A percentile compares a stretch with the other conserved stretches of the same genome.
These are phyloP conservation scores for Limonomyces culmigenus DNA, from an alignment of 1,284 basidiomycete genomes.

Conservation along the genomic window DNA sequence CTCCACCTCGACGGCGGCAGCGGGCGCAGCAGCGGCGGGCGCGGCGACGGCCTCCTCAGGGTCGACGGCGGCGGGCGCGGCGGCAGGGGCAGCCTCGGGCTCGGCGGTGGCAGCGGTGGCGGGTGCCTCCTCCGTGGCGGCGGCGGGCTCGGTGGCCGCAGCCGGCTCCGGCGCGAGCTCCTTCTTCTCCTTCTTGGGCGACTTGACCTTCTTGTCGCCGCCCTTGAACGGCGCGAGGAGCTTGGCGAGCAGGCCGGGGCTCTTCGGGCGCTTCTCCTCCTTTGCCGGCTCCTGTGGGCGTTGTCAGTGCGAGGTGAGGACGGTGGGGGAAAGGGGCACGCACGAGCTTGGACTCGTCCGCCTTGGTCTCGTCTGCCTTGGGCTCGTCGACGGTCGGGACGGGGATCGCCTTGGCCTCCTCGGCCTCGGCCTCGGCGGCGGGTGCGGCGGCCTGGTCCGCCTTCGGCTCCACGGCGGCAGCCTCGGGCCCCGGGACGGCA, in stretches of 20 bases:
- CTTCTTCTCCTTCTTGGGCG: conserved; percentile 30
- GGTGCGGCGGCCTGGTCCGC: conserved; percentile 13
- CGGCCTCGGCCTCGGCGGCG: conserved; percentile 11
- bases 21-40: conserved; percentile 15
- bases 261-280: conserved; percentile 56
- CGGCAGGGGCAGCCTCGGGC: conserved; percentile 14
- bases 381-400: conserved; percentile 14
- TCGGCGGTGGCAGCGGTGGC: conserved; percentile 22
- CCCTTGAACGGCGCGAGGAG: conserved; percentile 50
- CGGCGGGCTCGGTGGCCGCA: neutral
- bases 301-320: conserved; percentile 2
- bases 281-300: conserved; percentile 10
- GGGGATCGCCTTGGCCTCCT: conserved; percentile 15
- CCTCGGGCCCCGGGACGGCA: conserved; percentile 4
- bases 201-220: conserved; percentile 42
- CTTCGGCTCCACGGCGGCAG: conserved; percentile 5
- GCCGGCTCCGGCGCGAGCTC: conserved; percentile 44
- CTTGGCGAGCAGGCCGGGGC: conserved; percentile 54
- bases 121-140: conserved; percentile 8
- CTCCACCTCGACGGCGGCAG: conserved; percentile 22
- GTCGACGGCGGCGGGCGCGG: conserved; percentile 18
- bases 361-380: conserved; percentile 3
- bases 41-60: conserved; percentile 18
- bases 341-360: conserved; percentile 51
- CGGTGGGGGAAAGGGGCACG: conserved; percentile 11